Conservation (phyloP, 2,329 filamentous ascomycete genomes). For the Colletotrichum nymphaeae region DNA sequence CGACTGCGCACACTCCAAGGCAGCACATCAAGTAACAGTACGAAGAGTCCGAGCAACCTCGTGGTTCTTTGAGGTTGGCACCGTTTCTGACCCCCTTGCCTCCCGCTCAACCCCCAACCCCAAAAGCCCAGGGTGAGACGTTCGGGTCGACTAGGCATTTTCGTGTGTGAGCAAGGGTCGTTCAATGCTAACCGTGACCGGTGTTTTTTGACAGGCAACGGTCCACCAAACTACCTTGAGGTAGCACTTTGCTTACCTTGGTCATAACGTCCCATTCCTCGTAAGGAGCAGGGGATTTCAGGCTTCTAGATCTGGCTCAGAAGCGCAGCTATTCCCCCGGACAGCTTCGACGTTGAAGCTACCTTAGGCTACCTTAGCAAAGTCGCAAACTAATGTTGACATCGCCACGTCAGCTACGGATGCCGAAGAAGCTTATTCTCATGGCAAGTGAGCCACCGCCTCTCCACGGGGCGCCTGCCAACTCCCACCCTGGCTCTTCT, state of each 20-base stretch:
- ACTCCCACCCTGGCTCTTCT: not conserved
- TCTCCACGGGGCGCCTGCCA: conserved; percentile 24
- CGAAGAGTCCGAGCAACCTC: conserved; percentile 16
- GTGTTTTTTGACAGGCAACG: conserved; percentile 35
- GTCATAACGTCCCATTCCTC: conserved; percentile 9
- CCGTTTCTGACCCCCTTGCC: conserved; percentile 6
- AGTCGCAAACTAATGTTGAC: not conserved
- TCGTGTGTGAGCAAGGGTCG: conserved; percentile 5
- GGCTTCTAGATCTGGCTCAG: conserved; percentile 9
- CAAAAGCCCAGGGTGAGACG: not conserved
- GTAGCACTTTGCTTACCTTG: conserved; percentile 2
- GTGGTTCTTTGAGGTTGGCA: conserved; percentile 23
- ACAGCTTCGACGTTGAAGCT: conserved; percentile 19
- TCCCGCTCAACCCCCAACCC: not conserved
- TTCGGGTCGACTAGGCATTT: conserved; percentile 9
- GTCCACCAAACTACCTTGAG: conserved; percentile 25
- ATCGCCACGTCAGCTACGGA: conserved; percentile 14
- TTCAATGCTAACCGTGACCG: conserved; percentile 27
- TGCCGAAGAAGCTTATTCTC: conserved; percentile 30
- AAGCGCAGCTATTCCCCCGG: conserved; percentile 4
- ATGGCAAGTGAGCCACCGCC: conserved; percentile 20
- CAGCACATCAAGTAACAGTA: conserved; percentile 1
- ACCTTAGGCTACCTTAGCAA: conserved; percentile 13
- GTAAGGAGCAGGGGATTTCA: conserved; percentile 15
- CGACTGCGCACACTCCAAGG: not conserved